These are phyloP conservation scores for Ophiocordyceps camponoti-saundersi DNA, from an alignment of 2,329 filamentous ascomycete genomes.

Conservation along the genomic window DNA sequence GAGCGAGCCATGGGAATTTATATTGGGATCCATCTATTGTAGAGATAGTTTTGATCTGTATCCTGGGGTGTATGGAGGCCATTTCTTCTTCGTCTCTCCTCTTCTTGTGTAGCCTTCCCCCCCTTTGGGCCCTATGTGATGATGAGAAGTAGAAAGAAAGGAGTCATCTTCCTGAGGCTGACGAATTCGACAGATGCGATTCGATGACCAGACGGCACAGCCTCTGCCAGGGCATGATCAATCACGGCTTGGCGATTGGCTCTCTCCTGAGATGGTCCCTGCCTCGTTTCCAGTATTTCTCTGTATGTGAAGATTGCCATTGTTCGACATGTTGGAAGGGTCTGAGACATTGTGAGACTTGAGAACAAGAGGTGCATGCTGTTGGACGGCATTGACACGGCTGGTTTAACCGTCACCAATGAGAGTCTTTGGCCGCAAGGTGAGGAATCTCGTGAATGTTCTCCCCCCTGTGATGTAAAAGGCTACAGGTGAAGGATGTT, in stretches of 20 bases:
- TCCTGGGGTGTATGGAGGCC: no score
- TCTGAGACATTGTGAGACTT: not conserved
- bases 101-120: no score
- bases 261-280: not conserved
- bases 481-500: no score
- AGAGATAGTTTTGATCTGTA: no score
- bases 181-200: not conserved
- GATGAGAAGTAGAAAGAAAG: no score
- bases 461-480: no score
- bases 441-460: no score
- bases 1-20: not conserved
- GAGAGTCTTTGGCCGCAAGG: not conserved
- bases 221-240: not conserved
- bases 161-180: not conserved
- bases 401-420: not conserved
- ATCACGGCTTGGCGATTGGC: not conserved
- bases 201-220: not conserved
- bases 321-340: not conserved
- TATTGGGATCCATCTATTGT: not conserved
- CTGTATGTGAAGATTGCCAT: not conserved
- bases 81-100: no score
- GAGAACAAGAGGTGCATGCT: no score
- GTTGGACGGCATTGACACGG: not conserved
- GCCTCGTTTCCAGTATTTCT: not conserved
- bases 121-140: no score